phyloP scores from a whole-genome alignment of 2,329 filamentous ascomycete genomes.

The Beauveria bassiana region DNA sequence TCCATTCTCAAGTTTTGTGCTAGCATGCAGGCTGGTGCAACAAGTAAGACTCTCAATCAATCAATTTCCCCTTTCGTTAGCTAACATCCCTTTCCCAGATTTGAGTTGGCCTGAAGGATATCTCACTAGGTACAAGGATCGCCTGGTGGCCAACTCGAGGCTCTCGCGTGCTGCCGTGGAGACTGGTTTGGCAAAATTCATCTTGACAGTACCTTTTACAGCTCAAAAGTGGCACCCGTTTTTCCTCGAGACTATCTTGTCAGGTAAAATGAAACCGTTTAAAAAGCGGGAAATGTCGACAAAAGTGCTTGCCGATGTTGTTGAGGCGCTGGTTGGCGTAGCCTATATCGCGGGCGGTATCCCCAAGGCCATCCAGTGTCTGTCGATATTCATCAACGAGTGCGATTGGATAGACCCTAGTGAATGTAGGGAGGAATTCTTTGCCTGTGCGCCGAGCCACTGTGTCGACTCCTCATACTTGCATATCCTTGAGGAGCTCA shows the following conservation, averaged over 20 bases:
- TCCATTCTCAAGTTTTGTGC: constrained; percentile 70
- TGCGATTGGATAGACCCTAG: constrained; percentile 44
- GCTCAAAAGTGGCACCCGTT: constrained; percentile 64
- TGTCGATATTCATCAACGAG: constrained; percentile 59
- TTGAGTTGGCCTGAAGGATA: constrained; percentile 68
- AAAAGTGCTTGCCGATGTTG: constrained; percentile 79
- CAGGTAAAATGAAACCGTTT: constrained; percentile 10
- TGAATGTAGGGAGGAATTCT: constrained; percentile 35
- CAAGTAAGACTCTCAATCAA: constrained; percentile 32
- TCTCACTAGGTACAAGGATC: constrained; percentile 60
- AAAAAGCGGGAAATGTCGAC: constrained; percentile 46
- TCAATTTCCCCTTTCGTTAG: background rate
- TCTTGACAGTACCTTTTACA: constrained; percentile 61
- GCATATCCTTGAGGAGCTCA: constrained; percentile 49
- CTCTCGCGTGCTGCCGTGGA: constrained; percentile 58
- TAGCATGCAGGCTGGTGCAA: constrained; percentile 53
- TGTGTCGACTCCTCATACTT: constrained; percentile 33
- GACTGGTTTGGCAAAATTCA: constrained; percentile 61
- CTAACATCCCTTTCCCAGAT: constrained; percentile 32
- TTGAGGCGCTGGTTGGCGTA: constrained; percentile 77
- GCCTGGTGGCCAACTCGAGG: constrained; percentile 66
- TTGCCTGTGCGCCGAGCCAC: constrained; percentile 28
- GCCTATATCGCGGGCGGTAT: constrained; percentile 63
- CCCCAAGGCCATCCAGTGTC: constrained; percentile 52
- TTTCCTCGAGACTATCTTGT: constrained; percentile 38